Base-by-base conservation (phyloP, 2,329 filamentous ascomycete species). In the Uncinocarpus reesii region DNA sequence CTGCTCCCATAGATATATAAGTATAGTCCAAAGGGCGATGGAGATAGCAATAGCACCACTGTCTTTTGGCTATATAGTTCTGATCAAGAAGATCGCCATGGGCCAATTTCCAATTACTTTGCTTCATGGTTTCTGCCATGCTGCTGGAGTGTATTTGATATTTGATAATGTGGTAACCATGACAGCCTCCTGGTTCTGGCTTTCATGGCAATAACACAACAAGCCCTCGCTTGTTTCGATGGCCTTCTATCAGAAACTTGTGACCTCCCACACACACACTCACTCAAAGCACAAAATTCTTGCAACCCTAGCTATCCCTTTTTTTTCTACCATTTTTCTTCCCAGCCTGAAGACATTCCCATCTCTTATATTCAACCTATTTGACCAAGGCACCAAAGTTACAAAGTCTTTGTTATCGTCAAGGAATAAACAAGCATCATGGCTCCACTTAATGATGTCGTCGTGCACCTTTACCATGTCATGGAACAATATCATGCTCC, bases 401-500 rank as follows among this genome's bases (percentile, higher is more conserved):
- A n/a, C n/a, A n/a, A n/a, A n/a, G n/a, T n/a, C 50, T 36, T 42
- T 50, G 7, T 16, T 35, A 7, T 18, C 15, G 32, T n/a, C 15
- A 4, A 35, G 3, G 7, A 13, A 4, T 29, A 18, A 24, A 29
- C 23, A 29, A 24, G 11, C 28, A 41, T 28, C 2, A 46, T 45
- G 32, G 54, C 46, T 29, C 31, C 18, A 1, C 7, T 46, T 28
- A 13, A 26, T 24, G 10, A 31, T 36, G 24, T 32, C 13, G 8
- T 23, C 15, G n/a, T 8, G 7, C 7, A 34, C 15, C 13, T 45
- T 2, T 7, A 6, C 8, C 16, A 23, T 29, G 37, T 54, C 34
- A 18, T 41, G 10, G 4, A 40, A 26, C 47, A 53, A 20, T 48
- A 37, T 26, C 42, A 47, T 29, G 52, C 52, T 4, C 40, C 60